Evolutionary conservation across 805 yeast genomes (phyloP).

Genomic region (Kluyveromyces starmeri): DNA sequence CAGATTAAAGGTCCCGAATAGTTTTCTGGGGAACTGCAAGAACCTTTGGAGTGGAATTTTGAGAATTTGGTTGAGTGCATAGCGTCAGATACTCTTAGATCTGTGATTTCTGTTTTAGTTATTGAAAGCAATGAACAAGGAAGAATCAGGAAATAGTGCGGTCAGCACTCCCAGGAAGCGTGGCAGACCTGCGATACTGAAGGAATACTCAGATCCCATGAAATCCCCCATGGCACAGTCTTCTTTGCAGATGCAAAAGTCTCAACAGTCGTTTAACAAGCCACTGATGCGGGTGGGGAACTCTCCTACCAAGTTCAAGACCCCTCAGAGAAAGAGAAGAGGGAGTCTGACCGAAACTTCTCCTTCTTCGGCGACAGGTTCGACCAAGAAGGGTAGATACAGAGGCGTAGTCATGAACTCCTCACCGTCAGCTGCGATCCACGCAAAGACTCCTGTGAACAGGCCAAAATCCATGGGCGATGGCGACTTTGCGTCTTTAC

Average conservation of each 20-base stretch:
- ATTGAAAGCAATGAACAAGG: background rate
- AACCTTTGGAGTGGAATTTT: too few relatives aligned
- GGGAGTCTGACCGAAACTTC: slow-evolving; percentile 3
- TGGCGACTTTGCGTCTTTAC: slow-evolving; percentile 16
- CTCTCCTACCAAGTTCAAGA: slow-evolving; percentile 13
- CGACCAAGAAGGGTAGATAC: slow-evolving; percentile 19
- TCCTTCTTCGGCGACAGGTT: slow-evolving; percentile 5
- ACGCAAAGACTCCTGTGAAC: background rate
- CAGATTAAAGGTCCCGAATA: too few relatives aligned
- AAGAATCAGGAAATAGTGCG: background rate
- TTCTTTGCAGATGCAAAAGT: slow-evolving; percentile 26
- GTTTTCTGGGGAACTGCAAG: too few relatives aligned
- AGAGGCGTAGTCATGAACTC: slow-evolving; percentile 18
- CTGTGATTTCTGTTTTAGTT: too few relatives aligned
- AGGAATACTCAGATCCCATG: slow-evolving; percentile 28
- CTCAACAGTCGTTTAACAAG: slow-evolving; percentile 22
- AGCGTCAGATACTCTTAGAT: background rate
- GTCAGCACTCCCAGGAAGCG: slow-evolving; percentile 15
- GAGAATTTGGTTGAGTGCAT: too few relatives aligned
- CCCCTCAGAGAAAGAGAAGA: slow-evolving; percentile 19
- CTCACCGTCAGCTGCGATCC: background rate
- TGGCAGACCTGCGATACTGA: slow-evolving; percentile 30
- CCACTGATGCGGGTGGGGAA: slow-evolving; percentile 29
- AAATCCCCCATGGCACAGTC: slow-evolving; percentile 31
- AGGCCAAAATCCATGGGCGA: background rate